Evolutionary conservation across 2,329 filamentous ascomycete species (phyloP), one percentile per base, ranked within the genome.

Genomic region (Talaromyces sp.): DNA sequence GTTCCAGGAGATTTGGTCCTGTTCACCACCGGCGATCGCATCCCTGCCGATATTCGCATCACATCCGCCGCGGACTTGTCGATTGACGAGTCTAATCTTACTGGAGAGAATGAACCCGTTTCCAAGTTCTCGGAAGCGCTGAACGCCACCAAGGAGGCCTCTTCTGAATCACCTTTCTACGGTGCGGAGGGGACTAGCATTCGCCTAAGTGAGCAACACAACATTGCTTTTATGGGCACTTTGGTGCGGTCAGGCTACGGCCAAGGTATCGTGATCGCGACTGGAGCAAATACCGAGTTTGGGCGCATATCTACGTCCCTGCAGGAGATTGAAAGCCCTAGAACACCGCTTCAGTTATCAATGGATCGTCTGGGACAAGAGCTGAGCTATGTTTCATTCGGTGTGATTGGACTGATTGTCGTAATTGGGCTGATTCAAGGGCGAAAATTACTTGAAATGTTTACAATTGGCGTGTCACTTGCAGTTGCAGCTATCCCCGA

Each of bases 331-430:
- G 95, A 98, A 74, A 96, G 92, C 69, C 95, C 95, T 0, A 85
- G 95, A 50, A 99, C 95, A 3, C 95, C 95, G 9, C 81, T 99
- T 31, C 95, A 99, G 73, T 78, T 96, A 9, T 96, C 92, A 19
- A 99, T 99, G 96, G 95, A 99, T 73, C 87, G 91, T n/a, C 85
- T 99, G 2, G 95, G 95, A 31, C 93, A 96, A 58, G 93, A 99
- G 71, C 82, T 99, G 59, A 98, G 93, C 78, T 96, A 97, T 75
- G 91, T 96, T 71, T 99, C 95, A 0, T 98, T 99, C 72, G 89
- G 87, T 17, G 91, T 99, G 38, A 99, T 99, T 71, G 93, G 84
- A 2, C 82, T 99, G 58, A 99, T 99, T 69, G 93, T 96, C 46
- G 69, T 99, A 2, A 87, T 98, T 55, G 96, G 95, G 4, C 86